These are phyloP conservation scores for Monilinia polystroma DNA, from an alignment of 2,329 filamentous ascomycete genomes.

Conservation along the genomic window DNA sequence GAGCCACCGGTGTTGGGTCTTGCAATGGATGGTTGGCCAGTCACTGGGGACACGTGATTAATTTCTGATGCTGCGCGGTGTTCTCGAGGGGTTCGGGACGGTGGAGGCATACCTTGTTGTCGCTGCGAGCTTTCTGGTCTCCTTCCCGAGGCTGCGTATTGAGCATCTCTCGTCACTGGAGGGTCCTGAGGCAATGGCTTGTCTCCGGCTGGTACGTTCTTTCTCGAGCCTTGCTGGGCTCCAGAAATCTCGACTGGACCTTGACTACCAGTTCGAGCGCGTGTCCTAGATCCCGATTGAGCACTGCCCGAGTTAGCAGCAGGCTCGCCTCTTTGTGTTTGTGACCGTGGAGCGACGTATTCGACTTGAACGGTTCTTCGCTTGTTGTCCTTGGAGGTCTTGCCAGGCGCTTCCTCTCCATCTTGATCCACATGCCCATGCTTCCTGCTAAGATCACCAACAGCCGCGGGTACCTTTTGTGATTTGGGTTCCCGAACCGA, in stretches of 20 bases:
- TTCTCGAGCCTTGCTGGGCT: conserved; percentile 36
- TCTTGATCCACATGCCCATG: conserved; percentile 72
- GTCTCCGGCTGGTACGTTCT: conserved; percentile 47
- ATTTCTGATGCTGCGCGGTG: conserved; percentile 56
- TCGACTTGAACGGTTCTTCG: conserved; percentile 95
- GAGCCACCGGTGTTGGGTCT: conserved; percentile 82
- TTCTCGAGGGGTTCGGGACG: conserved; percentile 50
- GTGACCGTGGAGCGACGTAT: conserved; percentile 88
- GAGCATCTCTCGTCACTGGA: conserved; percentile 49
- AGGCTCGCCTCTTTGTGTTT: conserved; percentile 66
- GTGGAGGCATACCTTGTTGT: conserved; percentile 47
- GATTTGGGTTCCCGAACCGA: conserved; percentile 89
- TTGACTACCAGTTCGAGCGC: conserved; percentile 54
- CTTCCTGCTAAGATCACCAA: conserved; percentile 68
- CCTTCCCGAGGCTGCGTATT: conserved; percentile 48
- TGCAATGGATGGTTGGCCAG: conserved; percentile 42
- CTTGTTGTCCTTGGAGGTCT: conserved; percentile 76
- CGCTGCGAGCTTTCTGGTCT: conserved; percentile 36
- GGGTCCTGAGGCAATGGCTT: conserved; percentile 63
- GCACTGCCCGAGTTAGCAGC: conserved; percentile 33
- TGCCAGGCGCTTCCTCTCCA: conserved; percentile 61
- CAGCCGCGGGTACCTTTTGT: conserved; percentile 51
- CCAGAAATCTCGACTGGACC: conserved; percentile 49
- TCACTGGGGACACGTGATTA: conserved; percentile 51
- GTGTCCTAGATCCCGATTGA: conserved; percentile 46